Evolutionary conservation across 202 grass and related monocot genomes (phyloP).

Genomic region (Carex arenaria): DNA sequence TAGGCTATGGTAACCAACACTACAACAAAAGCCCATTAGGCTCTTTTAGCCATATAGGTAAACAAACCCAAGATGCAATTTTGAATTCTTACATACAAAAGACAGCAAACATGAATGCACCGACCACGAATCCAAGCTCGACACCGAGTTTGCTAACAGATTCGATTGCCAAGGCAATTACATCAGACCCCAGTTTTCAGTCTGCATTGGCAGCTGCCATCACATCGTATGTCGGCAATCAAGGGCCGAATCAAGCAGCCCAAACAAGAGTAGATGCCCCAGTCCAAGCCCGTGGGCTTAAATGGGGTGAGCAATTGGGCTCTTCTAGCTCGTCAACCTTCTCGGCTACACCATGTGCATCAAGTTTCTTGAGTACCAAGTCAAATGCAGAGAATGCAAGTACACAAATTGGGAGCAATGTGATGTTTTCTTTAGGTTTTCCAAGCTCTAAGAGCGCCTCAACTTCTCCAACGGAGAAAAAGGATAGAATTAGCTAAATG

Average conservation of each 20-base stretch:
- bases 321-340: neutral
- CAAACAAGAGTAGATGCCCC: conserved; percentile 20
- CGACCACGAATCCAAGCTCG: neutral
- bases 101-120: neutral
- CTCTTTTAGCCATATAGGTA: conserved; percentile 25
- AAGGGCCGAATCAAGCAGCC: conserved; percentile 10
- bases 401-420: conserved; percentile 27
- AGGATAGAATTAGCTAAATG: conserved; percentile 27
- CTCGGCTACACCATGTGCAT: conserved; percentile 23
- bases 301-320: conserved; percentile 46
- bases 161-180: conserved; percentile 83
- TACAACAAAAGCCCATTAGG: conserved; percentile 42
- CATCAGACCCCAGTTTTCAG: conserved; percentile 70
- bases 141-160: conserved; percentile 37
- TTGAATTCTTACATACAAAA: conserved; percentile 39
- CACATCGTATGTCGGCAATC: conserved; percentile 64
- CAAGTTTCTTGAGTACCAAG: conserved; percentile 26
- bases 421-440: conserved; percentile 37
- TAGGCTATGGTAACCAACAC: conserved; percentile 33
- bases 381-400: conserved; percentile 9
- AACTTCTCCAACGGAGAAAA: conserved; percentile 36
- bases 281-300: conserved; percentile 8
- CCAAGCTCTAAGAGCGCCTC: conserved; percentile 45
- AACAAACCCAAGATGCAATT: conserved; percentile 16
- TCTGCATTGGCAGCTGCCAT: conserved; percentile 66